These are phyloP conservation scores for Collybia sordida DNA, from an alignment of 768 basidiomycete species.

Conservation along the genomic window DNA sequence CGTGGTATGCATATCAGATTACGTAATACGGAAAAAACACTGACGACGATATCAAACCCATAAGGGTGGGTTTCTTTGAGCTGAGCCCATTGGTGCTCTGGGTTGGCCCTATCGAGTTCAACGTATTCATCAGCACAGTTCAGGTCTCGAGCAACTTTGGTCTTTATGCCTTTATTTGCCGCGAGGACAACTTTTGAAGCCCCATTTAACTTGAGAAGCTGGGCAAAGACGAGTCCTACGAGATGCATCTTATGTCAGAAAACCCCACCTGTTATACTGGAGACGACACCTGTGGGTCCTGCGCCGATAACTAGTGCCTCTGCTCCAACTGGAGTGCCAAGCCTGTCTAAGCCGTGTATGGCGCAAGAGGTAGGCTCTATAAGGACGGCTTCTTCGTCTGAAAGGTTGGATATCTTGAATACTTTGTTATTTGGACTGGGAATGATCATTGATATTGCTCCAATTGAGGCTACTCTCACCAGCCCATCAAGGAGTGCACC, in stretches of 20 bases:
- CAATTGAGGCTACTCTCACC: not conserved
- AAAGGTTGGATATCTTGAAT: conserved; percentile 73
- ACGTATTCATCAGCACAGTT: conserved; percentile 73
- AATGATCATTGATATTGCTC: too few species aligned
- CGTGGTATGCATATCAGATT: too few species aligned
- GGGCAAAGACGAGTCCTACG: conserved; percentile 67
- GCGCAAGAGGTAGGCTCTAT: conserved; percentile 80
- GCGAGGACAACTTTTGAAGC: conserved; percentile 73
- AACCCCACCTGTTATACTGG: too few species aligned
- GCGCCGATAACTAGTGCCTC: conserved; percentile 74
- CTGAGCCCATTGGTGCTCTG: conserved; percentile 65
- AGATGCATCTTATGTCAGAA: too few species aligned
- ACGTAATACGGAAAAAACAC: conserved; percentile 1
- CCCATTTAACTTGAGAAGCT: conserved; percentile 75
- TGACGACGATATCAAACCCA: conserved; percentile 69
- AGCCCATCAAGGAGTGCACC: conserved; percentile 18
- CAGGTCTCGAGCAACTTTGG: conserved; percentile 68
- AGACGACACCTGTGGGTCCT: conserved; percentile 65
- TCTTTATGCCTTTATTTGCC: conserved; percentile 78
- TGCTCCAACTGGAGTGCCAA: conserved; percentile 63
- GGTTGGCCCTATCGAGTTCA: conserved; percentile 65
- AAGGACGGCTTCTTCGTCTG: conserved; percentile 75
- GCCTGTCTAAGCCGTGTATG: conserved; percentile 76
- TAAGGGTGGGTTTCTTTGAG: conserved; percentile 69
- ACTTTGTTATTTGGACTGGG: conserved; percentile 62